Base-by-base conservation (phyloP, 2,329 filamentous ascomycete species). In the Xylariales sp. region DNA sequence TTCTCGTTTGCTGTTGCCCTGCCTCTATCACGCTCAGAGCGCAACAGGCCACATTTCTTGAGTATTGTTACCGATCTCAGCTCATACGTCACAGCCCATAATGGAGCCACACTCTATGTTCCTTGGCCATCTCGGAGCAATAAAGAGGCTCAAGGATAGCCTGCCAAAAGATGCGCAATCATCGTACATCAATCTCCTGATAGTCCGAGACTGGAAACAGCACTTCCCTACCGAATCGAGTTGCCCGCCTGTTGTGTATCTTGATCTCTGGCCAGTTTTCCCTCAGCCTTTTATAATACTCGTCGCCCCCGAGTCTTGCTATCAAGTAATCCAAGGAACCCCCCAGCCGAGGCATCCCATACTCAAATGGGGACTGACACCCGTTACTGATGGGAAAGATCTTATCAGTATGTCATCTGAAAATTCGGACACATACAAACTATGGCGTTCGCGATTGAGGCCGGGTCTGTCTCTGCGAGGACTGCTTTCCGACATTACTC, bases 191-290 rank as follows among this genome's bases (percentile, higher is more conserved):
- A 5, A 41, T 8, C 23, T 7, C 0, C 55, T 23, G 9, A 1
- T 68, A 1, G 16, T 18, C 1, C 3, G 3, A 5, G 10, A 68
- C 30, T 68, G 66, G 66, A 16, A 62, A 32, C 12, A 49, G 12
- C 66, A 72, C 45, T 74, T 75, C 46, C 72, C 71, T 1, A 43
- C 7, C 0, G 49, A 12, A 8, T 32, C 55, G 2, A 14, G 36
- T 9, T 69, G 64, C 5, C 73, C 73, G 0, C 65, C 68, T 0
- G 48, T 75, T 3, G 48, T 70, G 10, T 75, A 74, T 41, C 54
- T 75, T 2, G 73, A 75, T 52, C 58, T 74, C 5, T 74, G 73
- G 71, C 72, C 71, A 0, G 50, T 73, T 4, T 34, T 65, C 2
- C 57, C 71, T 3, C 43, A 72, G 30, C 65, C 71, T 0, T 6